A percentile compares a stretch with the other conserved stretches of the same genome.
Evolutionary conservation across 495 filamentous ascomycete genomes (phyloP).

Genomic region (Aspergillus cristatus): DNA sequence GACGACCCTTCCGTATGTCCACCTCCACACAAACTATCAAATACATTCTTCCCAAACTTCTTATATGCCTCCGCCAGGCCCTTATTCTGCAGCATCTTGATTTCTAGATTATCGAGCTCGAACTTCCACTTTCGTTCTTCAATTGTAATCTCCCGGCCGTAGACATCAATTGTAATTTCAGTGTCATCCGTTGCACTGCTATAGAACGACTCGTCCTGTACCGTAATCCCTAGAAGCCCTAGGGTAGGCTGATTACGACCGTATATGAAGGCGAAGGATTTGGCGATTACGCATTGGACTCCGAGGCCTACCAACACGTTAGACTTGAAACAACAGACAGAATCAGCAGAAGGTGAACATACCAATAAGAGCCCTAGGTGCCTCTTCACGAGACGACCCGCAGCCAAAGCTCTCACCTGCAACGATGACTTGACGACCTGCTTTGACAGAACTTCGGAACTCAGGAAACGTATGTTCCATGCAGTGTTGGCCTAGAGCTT

Average conservation of each 20-base stretch:
- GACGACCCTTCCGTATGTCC: background rate
- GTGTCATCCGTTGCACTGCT: constrained; percentile 13
- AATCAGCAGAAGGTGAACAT: too few relatives aligned
- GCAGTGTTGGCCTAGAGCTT: constrained; percentile 19
- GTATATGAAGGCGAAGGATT: constrained; percentile 26
- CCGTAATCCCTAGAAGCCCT: constrained; percentile 19
- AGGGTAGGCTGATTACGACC: constrained; percentile 23
- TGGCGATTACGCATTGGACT: constrained; percentile 22
- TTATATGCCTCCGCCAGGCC: background rate
- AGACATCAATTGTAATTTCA: constrained; percentile 14
- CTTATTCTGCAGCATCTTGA: background rate
- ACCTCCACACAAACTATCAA: background rate
- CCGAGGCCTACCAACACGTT: too few relatives aligned
- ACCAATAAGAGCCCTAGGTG: constrained; percentile 18
- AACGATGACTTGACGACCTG: constrained; percentile 20
- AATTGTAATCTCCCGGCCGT: background rate
- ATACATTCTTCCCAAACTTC: background rate
- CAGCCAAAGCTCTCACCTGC: constrained; percentile 23
- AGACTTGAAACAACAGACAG: too few relatives aligned
- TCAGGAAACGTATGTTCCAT: constrained; percentile 19
- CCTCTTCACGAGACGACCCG: constrained; percentile 23
- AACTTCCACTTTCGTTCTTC: background rate
- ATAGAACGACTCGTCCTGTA: constrained; percentile 15
- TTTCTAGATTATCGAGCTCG: background rate
- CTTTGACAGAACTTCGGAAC: constrained; percentile 16